These are phyloP conservation scores for Bombardia bombarda DNA, from an alignment of 495 filamentous ascomycete genomes.

Conservation along the genomic window DNA sequence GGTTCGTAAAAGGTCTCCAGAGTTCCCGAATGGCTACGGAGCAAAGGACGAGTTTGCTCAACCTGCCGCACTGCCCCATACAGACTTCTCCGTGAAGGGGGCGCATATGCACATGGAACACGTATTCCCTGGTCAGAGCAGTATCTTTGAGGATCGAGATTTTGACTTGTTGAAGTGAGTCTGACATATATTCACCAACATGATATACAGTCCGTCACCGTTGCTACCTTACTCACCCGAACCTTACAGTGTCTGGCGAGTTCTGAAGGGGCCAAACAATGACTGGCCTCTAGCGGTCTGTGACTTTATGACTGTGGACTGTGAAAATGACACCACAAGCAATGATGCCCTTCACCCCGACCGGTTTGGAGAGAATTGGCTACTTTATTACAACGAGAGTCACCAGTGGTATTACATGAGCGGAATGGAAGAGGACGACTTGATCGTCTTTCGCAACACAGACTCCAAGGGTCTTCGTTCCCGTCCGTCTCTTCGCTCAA, in stretches of 20 bases:
- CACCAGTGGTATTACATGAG: constrained; percentile 2
- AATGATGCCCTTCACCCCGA: not conserved
- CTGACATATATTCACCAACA: not conserved
- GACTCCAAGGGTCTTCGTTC: not conserved
- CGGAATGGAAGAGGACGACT: not conserved
- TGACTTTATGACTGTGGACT: not conserved
- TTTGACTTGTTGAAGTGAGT: constrained; percentile 4
- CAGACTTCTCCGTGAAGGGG: constrained; percentile 1
- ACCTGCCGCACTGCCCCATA: constrained; percentile 1
- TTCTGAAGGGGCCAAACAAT: constrained; percentile 1
- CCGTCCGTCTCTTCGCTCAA: not conserved
- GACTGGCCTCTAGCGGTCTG: constrained; percentile 4
- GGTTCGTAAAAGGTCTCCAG: not conserved
- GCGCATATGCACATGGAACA: not conserved
- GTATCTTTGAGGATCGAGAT: constrained; percentile 1
- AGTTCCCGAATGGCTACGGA: not conserved
- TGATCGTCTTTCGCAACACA: not conserved
- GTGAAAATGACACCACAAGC: not conserved
- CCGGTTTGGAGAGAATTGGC: not conserved
- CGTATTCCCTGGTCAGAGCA: not conserved
- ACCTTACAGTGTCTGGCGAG: constrained; percentile 1
- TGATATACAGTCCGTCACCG: not conserved
- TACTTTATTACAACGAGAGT: not conserved
- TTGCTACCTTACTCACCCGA: not conserved
- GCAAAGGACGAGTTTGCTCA: not conserved